phyloP scores from a whole-genome alignment of 208 protist species.

The Leptomonas pyrrhocoris region DNA sequence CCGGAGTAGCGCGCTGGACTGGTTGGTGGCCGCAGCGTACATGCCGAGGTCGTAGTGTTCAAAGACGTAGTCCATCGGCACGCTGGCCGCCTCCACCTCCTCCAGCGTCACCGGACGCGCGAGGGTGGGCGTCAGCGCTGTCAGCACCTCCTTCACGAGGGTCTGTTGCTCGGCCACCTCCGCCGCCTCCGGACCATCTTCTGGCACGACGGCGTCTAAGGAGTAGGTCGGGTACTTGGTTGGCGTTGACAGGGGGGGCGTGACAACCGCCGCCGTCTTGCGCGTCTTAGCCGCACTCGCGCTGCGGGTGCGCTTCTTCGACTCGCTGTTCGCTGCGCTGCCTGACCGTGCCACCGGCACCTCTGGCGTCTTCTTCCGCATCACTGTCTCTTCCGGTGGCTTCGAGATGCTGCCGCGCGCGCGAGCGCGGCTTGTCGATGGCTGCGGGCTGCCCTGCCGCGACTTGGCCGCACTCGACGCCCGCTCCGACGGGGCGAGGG shows the following conservation, averaged over 20 bases:
- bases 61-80: conserved; percentile 27
- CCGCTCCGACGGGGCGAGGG: background rate
- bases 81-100: conserved; percentile 12
- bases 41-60: conserved; percentile 18
- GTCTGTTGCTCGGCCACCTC: conserved; percentile 4
- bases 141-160: conserved; percentile 14
- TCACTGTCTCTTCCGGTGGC: conserved; percentile 10
- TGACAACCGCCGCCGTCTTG: background rate
- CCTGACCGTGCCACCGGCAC: background rate
- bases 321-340: conserved; percentile 2
- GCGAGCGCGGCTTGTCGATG: conserved; percentile 12
- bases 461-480: background rate
- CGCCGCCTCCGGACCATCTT: conserved; percentile 5
- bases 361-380: conserved; percentile 12
- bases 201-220: conserved; percentile 1
- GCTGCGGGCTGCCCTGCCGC: conserved; percentile 13
- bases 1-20: conserved; percentile 19
- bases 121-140: conserved; percentile 7
- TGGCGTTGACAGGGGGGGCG: background rate
- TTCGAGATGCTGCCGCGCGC: conserved; percentile 29
- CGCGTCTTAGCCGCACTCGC: conserved; percentile 5
- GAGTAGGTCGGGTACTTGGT: conserved; percentile 1
- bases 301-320: background rate
- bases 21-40: conserved; percentile 4
- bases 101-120: conserved; percentile 12